Evolutionary conservation across 352 stramenopile genomes (phyloP).

Genomic region (Phytophthora melonis): DNA sequence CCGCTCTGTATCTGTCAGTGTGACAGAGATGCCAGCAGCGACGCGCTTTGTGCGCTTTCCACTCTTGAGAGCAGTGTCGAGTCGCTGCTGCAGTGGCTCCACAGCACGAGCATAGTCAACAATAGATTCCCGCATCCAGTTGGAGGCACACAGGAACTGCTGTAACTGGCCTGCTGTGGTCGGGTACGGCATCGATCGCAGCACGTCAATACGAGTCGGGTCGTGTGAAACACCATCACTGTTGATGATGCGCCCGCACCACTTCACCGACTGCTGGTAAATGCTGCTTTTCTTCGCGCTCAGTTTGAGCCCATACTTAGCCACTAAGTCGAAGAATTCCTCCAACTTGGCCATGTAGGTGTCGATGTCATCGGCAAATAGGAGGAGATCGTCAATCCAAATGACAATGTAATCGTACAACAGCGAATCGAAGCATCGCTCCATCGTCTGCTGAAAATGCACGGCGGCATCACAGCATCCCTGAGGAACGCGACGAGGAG

Average conservation of each 20-base stretch:
- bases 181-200: not conserved
- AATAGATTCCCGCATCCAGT: too few relatives aligned
- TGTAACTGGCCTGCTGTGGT: too few relatives aligned
- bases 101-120: too few relatives aligned
- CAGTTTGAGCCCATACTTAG: not conserved
- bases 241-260: not conserved
- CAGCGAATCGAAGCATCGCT: constrained; percentile 11
- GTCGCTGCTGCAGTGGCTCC: too few relatives aligned
- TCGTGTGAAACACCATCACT: not conserved
- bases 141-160: too few relatives aligned
- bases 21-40: too few relatives aligned
- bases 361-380: constrained; percentile 22
- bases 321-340: not conserved
- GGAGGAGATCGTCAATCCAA: constrained; percentile 44
- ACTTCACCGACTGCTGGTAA: not conserved
- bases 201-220: not conserved
- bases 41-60: too few relatives aligned
- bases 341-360: not conserved
- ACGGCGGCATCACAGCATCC: constrained; percentile 10
- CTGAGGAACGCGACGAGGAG: constrained; percentile 23
- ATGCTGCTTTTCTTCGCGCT: not conserved
- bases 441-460: constrained; percentile 20
- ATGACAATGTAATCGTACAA: constrained; percentile 24
- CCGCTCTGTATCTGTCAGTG: too few relatives aligned
- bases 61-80: too few relatives aligned